Evolutionary conservation across 441 rosid species (phyloP), one percentile per base, ranked within the genome.

Genomic region (Sinapis alba): DNA sequence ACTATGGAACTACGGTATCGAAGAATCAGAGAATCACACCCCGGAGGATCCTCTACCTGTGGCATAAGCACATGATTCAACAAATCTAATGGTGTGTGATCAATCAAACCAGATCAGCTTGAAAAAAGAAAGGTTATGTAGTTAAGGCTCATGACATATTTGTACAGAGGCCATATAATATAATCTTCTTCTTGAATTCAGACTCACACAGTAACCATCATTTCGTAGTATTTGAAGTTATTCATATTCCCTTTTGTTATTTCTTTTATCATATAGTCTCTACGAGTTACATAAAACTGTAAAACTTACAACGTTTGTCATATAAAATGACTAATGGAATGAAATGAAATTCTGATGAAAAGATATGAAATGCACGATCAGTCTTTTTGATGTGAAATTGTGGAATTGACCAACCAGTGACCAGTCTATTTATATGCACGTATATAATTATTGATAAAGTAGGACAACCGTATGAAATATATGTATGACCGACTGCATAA

Each of bases 1-100:
- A 36, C 90, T 96, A 21, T 90, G 94, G 96, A 81, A 38, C 60
- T 86, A 84, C 61, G 81, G 89, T 8, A 41, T 67, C 0, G 92
- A 84, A 19, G 81, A 73, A 63, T 19, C 75, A 69, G 75, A 79
- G 45, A 23, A 75, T 47, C 5, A 15, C 28, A 21, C 72, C 4
- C 5, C 23, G 0, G 68, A 34, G 3, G 32, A 50, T 57, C 19
- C 75, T 64, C 28, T 72, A 9, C 70, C 77, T 32, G 68, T 38
- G 64, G 78, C 78, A 47, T 68, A 69, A 56, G 4, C 9, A 54
- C 47, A 18, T 43, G 43, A 43, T 18, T 30, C 78, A 32, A 78
- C 73, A 41, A 43, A 24, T 72, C 56, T 71, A 65, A 71, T 45
- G 66, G 54, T 30, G 50, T 77, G 71, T n/a, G 11, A 71, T 65